Evolutionary conservation across 129 eudicot species (phyloP), one percentile per base, ranked within the genome.

Genomic region (Lonicera japonica): DNA sequence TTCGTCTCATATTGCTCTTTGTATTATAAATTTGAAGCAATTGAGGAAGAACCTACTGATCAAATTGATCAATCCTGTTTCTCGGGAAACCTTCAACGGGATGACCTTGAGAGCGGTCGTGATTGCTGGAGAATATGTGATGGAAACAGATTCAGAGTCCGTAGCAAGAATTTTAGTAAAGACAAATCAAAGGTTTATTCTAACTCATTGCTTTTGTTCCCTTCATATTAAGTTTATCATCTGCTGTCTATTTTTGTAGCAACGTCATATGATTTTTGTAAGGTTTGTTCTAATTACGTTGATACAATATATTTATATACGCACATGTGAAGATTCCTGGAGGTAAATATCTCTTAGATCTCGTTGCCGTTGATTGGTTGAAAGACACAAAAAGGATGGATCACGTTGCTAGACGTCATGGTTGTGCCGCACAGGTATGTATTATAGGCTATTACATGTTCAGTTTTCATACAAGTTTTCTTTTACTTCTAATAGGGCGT

Each of bases 291-390:
- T 60, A 38, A 74, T 50, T 59, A 39, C 16, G 52, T 39, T 63
- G n/a, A 54, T 63, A 71, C 73, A 43, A 59, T 29, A 47, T 71
- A 41, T 66, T n/a, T n/a, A n/a, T n/a, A n/a, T n/a, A n/a, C n/a
- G n/a, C n/a, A n/a, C n/a, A 65, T 47, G 50, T 43, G 50, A 60
- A 89, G 96, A 78, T 82, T 79, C 81, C 85, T 70, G 96, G 89
- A 47, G 96, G 99, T 56, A 92, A 88, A 71, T 96, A 86, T 39
- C 88, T 92, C 66, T 80, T 92, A 92, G 99, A 92, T 68, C 99
- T 92, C 72, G 99, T 92, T 78, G 99, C 99, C 60, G 96, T 88
- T 57, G 99, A 92, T 75, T 92, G 96, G 96, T 85, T 92, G 54
- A 92, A 92, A 77, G 89, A 92, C 70, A 80, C 83, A 61, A 92